These are phyloP conservation scores for Penicillium fuscoglaucum DNA, from an alignment of 2,329 filamentous ascomycete species.

Conservation along the genomic window DNA sequence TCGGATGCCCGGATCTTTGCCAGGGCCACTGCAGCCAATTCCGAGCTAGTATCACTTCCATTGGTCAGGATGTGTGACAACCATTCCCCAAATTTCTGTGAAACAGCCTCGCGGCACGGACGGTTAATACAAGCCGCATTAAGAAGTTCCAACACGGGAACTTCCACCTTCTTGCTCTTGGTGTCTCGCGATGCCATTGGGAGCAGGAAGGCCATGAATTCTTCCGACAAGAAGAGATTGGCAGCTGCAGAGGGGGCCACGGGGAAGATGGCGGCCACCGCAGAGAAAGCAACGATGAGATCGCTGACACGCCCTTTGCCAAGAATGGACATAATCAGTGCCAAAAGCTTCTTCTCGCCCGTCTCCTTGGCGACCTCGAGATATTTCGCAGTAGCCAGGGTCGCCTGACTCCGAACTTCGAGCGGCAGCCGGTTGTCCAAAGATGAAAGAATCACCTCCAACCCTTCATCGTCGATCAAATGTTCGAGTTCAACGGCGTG, in stretches of 20 bases:
- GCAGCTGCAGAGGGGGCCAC: conserved; percentile 74
- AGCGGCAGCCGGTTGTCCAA: conserved; percentile 79
- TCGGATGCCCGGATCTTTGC: conserved; percentile 59
- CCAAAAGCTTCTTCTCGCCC: conserved; percentile 68
- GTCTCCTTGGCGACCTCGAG: conserved; percentile 73
- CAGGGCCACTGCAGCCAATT: conserved; percentile 69
- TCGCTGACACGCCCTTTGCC: conserved; percentile 79
- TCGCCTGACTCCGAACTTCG: conserved; percentile 75
- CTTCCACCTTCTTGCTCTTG: conserved; percentile 83
- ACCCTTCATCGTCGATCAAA: conserved; percentile 65
- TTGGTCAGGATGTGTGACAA: conserved; percentile 79
- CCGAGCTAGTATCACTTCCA: conserved; percentile 57
- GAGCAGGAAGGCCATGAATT: conserved; percentile 76
- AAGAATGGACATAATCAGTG: conserved; percentile 73
- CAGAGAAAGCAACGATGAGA: conserved; percentile 87
- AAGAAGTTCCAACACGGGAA: conserved; percentile 81
- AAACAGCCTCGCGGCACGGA: conserved; percentile 77
- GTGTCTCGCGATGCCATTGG: conserved; percentile 75
- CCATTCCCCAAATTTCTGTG: conserved; percentile 83
- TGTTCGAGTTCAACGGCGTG: conserved; percentile 52
- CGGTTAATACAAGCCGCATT: conserved; percentile 88
- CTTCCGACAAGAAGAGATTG: conserved; percentile 81
- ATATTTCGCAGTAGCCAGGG: conserved; percentile 78
- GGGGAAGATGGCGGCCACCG: conserved; percentile 85
- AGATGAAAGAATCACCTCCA: conserved; percentile 83